A percentile compares a stretch with the other conserved stretches of the same genome.
Evolutionary conservation across 495 filamentous ascomycete genomes (phyloP).

Genomic region (Penicillium fimorum): DNA sequence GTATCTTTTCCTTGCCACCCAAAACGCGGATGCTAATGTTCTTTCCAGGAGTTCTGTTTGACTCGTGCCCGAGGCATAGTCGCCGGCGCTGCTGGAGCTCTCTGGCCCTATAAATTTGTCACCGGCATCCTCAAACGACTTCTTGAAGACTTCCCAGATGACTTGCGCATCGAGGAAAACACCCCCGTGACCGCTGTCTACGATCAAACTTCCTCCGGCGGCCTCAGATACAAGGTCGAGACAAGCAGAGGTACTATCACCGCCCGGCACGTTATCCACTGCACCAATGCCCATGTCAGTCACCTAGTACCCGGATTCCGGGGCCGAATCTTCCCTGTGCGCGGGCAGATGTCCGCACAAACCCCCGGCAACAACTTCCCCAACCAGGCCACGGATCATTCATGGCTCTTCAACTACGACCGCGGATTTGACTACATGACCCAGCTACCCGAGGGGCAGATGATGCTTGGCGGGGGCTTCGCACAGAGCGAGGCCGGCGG

Average conservation of each 20-base stretch:
- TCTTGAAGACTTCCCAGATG: slow-evolving; percentile 31
- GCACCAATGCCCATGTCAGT: slow-evolving; percentile 77
- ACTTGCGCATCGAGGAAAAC: slow-evolving; percentile 71
- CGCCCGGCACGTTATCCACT: slow-evolving; percentile 63
- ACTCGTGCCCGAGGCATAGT: slow-evolving; percentile 45
- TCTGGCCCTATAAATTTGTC: slow-evolving; percentile 84
- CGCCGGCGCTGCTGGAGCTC: slow-evolving; percentile 42
- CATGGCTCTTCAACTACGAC: slow-evolving; percentile 48
- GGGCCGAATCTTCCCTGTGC: slow-evolving; percentile 72
- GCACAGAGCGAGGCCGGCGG: slow-evolving; percentile 47
- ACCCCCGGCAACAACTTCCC: slow-evolving; percentile 47
- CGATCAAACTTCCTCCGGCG: slow-evolving; percentile 1
- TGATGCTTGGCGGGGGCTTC: slow-evolving; percentile 67
- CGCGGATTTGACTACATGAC: slow-evolving; percentile 78
- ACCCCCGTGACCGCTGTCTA: slow-evolving; percentile 59
- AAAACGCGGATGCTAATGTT: background rate
- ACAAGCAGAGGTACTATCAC: slow-evolving; percentile 63
- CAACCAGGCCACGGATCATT: slow-evolving; percentile 28
- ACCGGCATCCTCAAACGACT: slow-evolving; percentile 60
- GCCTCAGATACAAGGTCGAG: slow-evolving; percentile 38
- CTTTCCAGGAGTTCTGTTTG: slow-evolving; percentile 35
- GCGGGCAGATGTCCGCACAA: slow-evolving; percentile 60
- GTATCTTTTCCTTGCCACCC: background rate
- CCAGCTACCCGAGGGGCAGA: slow-evolving; percentile 57
- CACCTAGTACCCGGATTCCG: slow-evolving; percentile 66